Evolutionary conservation across 2,329 filamentous ascomycete genomes (phyloP).

Genomic region (Colletotrichum sp.): DNA sequence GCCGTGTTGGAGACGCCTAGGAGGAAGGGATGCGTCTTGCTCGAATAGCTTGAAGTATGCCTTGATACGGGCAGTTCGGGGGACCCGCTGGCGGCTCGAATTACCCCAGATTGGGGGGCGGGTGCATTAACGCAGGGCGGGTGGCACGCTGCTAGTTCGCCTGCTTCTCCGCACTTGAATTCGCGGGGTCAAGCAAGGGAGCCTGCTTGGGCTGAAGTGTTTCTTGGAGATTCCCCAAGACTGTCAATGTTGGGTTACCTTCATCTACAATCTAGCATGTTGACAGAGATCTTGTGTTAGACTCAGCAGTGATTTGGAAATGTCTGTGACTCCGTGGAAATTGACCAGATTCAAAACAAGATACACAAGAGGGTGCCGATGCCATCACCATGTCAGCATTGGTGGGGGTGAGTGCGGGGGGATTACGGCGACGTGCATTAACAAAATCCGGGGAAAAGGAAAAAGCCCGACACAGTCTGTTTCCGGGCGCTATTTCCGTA

Average conservation of each 20-base stretch:
- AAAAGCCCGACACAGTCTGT: not conserved
- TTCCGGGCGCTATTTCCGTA: not conserved
- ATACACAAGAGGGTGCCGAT: not conserved
- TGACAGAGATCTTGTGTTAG: not conserved
- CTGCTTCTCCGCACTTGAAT: slow-evolving; percentile 9
- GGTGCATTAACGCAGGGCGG: not conserved
- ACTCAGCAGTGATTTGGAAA: not conserved
- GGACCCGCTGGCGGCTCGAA: slow-evolving; percentile 16
- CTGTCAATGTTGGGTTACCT: not conserved
- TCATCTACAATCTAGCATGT: not conserved
- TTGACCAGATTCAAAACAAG: not conserved
- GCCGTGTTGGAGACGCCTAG: not conserved
- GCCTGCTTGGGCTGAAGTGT: not conserved
- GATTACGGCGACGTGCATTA: not conserved
- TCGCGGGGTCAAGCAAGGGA: not conserved
- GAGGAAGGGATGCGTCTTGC: not conserved
- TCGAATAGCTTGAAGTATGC: not conserved
- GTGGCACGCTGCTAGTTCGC: not conserved
- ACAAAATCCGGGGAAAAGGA: slow-evolving; percentile 2
- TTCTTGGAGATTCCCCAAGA: not conserved
- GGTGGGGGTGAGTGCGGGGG: slow-evolving; percentile 6
- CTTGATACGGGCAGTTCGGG: not conserved
- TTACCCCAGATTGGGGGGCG: slow-evolving; percentile 4
- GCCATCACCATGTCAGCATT: not conserved
- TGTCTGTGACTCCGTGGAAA: not conserved